Percentiles rank a stretch among this genome's conserved stretches.
Evolutionary conservation across 345 rosid species (phyloP).

Genomic region (Chamaenerion angustifolium): DNA sequence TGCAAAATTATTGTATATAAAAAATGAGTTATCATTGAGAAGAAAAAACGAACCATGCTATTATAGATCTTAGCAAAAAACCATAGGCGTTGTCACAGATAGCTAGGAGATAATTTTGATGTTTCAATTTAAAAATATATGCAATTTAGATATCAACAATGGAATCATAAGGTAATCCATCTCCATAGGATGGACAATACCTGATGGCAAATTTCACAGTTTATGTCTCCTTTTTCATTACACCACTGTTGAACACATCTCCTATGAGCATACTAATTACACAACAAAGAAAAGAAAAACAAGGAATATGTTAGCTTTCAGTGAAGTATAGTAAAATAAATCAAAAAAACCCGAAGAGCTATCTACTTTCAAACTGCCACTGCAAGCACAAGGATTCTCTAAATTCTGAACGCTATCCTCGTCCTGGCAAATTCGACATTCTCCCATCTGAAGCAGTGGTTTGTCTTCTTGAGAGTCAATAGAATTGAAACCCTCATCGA

Average conservation of each 20-base stretch:
- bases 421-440: slow-evolving; percentile 97
- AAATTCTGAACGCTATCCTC: slow-evolving; percentile 57
- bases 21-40: too few relatives aligned
- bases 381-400: slow-evolving; percentile 86
- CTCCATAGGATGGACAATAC: slow-evolving; percentile 22
- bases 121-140: too few relatives aligned
- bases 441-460: slow-evolving; percentile 64
- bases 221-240: slow-evolving; percentile 81
- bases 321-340: too few relatives aligned
- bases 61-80: too few relatives aligned
- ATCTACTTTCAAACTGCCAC: slow-evolving; percentile 86
- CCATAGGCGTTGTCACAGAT: too few relatives aligned
- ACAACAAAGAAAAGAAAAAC: neutral
- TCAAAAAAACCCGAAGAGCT: neutral
- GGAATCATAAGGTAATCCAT: too few relatives aligned
- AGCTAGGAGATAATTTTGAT: too few relatives aligned
- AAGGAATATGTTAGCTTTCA: too few relatives aligned
- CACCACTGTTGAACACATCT: slow-evolving; percentile 98
- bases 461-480: slow-evolving; percentile 25
- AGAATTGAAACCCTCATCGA: slow-evolving; percentile 14
- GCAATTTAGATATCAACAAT: too few relatives aligned
- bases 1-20: neutral
- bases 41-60: too few relatives aligned
- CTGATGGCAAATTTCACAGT: slow-evolving; percentile 93
- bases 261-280: slow-evolving; percentile 80